Evolutionary conservation across 768 basidiomycete species (phyloP).

Genomic region (Hericium alpestre): DNA sequence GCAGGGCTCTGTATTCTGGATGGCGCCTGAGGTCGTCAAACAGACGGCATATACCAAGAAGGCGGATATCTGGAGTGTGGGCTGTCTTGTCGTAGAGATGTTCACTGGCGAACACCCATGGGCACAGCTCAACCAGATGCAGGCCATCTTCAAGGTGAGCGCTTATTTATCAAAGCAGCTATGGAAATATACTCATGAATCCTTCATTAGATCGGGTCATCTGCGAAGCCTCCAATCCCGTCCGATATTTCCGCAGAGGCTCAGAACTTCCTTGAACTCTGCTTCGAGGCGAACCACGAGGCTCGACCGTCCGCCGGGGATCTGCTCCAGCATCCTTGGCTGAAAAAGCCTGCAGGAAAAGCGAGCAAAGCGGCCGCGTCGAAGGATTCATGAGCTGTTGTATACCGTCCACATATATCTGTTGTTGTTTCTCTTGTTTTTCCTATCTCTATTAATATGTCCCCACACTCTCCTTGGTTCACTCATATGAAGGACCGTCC

Average conservation of each 20-base stretch:
- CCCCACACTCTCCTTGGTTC: too few relatives aligned
- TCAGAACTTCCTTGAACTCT: constrained; percentile 73
- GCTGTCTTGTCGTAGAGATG: constrained; percentile 94
- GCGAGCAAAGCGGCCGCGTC: background rate
- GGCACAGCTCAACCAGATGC: constrained; percentile 96
- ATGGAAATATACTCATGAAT: background rate
- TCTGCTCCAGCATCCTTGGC: constrained; percentile 68
- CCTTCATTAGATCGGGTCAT: constrained; percentile 72
- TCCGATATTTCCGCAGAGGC: constrained; percentile 86
- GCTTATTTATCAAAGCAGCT: constrained; percentile 1
- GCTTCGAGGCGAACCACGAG: constrained; percentile 79
- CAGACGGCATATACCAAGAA: constrained; percentile 87
- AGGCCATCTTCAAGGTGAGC: constrained; percentile 90
- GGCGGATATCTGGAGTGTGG: constrained; percentile 95
- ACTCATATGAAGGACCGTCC: too few relatives aligned
- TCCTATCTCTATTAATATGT: background rate
- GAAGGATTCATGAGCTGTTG: background rate
- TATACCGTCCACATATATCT: background rate
- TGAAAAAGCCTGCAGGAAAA: constrained; percentile 21
- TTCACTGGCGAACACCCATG: constrained; percentile 92
- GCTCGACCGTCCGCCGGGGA: constrained; percentile 70
- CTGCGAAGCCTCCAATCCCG: constrained; percentile 77
- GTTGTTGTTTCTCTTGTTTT: constrained; percentile 3
- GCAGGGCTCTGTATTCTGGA: constrained; percentile 98
- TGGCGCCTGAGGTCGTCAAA: constrained; percentile 98